Evolutionary conservation across 768 basidiomycete genomes (phyloP), one percentile per base, ranked within the genome.

Genomic region (Mycena leptocephala): DNA sequence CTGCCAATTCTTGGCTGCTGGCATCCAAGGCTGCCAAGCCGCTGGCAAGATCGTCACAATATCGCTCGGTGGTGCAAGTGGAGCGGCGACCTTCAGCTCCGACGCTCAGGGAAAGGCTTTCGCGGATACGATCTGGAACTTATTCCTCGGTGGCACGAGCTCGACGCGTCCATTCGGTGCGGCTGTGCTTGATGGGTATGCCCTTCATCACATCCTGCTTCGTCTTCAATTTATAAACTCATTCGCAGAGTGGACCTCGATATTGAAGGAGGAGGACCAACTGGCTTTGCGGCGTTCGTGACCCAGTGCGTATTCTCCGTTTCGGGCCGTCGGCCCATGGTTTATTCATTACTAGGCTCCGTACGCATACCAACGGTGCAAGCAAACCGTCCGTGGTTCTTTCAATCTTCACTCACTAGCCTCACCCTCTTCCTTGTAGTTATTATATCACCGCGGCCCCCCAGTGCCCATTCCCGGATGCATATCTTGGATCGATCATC

Each of bases 401-500:
- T 28, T 9, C 32, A 14, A 53, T 37, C n/a, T 37, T 46, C 26
- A 43, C 46, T 35, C 32, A 32, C 35, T 1, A 6, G 14, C 63
- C 10, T 39, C 37, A 66, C 43, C 5, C 74, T 53, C 64, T 66
- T 59, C 70, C 41, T 55, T 64, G n/a, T 71, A 92, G 92, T 58
- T 94, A 92, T 82, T 94, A 91, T 80, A 83, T 94, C 61, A 92
- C 76, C 30, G 92, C 87, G 39, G 91, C 91, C 2, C 91, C 90
- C 33, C 92, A 87, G 80, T 95, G 93, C 80, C 92, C 93, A 1
- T 95, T 91, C 87, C 93, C 94, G 2, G 94, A 95, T 79, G 90
- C 89, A 4, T 87, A 89, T 76, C 82, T 95, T 3, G 90, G 92
- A n/a, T 84, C 86, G 33, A 90, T 91, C 37, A 83, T 95, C 74